Percentiles rank a stretch among this genome's conserved stretches.
phyloP scores from a whole-genome alignment of 2,329 filamentous ascomycete species.

The Diaporthe aspalathi region DNA sequence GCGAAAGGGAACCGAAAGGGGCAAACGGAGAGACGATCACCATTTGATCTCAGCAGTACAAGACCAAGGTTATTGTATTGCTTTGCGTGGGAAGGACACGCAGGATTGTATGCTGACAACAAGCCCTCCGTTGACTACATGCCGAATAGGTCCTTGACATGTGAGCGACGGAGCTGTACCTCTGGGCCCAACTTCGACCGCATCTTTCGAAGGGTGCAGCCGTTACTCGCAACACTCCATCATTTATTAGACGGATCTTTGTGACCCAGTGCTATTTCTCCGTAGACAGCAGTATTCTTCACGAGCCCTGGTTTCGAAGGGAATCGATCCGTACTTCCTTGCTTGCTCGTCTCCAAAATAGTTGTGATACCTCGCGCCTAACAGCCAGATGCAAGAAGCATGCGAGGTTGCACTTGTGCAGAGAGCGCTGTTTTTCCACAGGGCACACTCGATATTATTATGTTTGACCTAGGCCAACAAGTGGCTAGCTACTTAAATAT shows the following conservation, averaged over 20 bases:
- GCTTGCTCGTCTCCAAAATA: not conserved
- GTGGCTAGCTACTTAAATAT: no score
- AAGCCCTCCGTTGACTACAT: not conserved
- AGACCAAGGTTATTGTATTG: not conserved
- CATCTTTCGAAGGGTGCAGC: not conserved
- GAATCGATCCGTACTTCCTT: not conserved
- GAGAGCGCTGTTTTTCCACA: not conserved
- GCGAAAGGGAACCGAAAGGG: not conserved
- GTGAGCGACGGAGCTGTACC: not conserved
- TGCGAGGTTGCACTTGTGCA: not conserved
- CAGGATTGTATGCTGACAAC: not conserved
- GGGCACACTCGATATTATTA: not conserved
- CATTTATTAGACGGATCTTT: not conserved
- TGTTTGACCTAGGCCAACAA: not conserved
- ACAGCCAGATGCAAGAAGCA: not conserved
- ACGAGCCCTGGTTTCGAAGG: not conserved
- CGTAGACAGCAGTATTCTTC: not conserved
- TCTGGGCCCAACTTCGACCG: not conserved
- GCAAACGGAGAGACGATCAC: conserved; percentile 19
- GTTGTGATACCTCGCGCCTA: not conserved
- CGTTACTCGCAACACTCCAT: not conserved
- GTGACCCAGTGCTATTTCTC: not conserved
- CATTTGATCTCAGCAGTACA: not conserved
- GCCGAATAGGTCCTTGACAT: not conserved
- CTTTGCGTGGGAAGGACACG: not conserved